A percentile compares a stretch with the other conserved stretches of the same genome.
Evolutionary conservation across 1,284 basidiomycete species (phyloP).

Genomic region (Cystobasidiaceae sp.): DNA sequence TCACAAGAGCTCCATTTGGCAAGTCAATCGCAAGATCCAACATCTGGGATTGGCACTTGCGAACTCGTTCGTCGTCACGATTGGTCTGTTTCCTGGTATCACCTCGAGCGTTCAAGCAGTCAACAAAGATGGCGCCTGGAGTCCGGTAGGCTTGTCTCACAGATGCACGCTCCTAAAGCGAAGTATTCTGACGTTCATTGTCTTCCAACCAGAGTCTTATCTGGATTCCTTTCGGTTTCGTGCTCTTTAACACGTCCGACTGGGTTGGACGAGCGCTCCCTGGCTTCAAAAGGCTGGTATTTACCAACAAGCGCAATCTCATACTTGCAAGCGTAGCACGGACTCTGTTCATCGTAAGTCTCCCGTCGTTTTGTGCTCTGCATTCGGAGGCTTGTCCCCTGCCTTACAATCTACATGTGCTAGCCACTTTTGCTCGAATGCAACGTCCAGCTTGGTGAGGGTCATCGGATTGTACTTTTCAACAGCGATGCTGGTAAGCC

Average conservation of each 20-base stretch:
- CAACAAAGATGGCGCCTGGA: conserved; percentile 2
- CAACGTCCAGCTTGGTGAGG: conserved; percentile 36
- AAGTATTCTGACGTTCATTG: background rate
- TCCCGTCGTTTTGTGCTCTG: no score
- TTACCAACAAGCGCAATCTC: conserved; percentile 33
- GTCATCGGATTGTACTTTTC: conserved; percentile 31
- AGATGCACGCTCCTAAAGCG: conserved; percentile 28
- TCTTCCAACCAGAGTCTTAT: conserved; percentile 2
- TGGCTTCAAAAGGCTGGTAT: conserved; percentile 33
- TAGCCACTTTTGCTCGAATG: conserved; percentile 43
- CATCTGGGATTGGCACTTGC: conserved; percentile 39
- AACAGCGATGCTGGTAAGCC: conserved; percentile 40
- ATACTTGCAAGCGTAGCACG: conserved; percentile 31
- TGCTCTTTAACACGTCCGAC: conserved; percentile 42
- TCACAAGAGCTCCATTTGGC: conserved; percentile 2
- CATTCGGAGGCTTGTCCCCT: background rate
- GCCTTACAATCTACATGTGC: background rate
- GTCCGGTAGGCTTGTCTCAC: background rate
- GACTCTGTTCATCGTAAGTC: conserved; percentile 40
- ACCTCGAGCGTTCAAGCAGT: conserved; percentile 38
- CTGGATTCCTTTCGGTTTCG: conserved; percentile 40
- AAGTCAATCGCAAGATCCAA: conserved; percentile 42
- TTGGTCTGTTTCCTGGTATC: conserved; percentile 43
- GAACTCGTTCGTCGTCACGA: conserved; percentile 40
- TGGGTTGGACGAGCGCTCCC: conserved; percentile 42